A percentile compares a stretch with the other conserved stretches of the same genome.
phyloP scores from a whole-genome alignment of 495 filamentous ascomycete genomes.

The Pseudotulostoma volvatum region DNA sequence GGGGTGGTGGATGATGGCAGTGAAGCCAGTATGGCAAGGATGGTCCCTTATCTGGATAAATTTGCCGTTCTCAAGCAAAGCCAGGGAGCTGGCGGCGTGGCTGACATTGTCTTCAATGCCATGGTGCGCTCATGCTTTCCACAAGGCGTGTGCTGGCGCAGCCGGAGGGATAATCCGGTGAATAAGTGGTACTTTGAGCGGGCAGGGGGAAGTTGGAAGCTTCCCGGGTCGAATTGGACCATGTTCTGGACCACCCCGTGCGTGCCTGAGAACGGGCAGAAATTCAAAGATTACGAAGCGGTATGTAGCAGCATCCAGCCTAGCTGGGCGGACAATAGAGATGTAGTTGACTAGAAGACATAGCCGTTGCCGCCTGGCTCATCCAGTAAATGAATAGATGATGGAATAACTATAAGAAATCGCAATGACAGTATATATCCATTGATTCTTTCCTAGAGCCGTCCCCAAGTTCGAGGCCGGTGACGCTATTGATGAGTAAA shows the following conservation, averaged over 20 bases:
- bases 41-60: constrained; percentile 93
- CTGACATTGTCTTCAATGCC: constrained; percentile 87
- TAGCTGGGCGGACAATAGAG: constrained; percentile 65
- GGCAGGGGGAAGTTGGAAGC: constrained; percentile 62
- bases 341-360: constrained; percentile 45
- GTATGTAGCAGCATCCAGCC: constrained; percentile 69
- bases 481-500: too few species aligned
- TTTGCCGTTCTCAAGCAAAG: constrained; percentile 82
- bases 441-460: too few species aligned
- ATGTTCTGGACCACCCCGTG: constrained; percentile 94
- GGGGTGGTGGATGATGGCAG: constrained; percentile 36
- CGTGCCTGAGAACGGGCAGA: constrained; percentile 30
- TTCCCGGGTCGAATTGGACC: constrained; percentile 66
- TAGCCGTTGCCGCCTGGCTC: too few species aligned
- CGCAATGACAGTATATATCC: too few species aligned
- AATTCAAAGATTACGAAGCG: constrained; percentile 62
- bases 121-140: constrained; percentile 87
- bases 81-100: constrained; percentile 83
- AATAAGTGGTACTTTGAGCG: constrained; percentile 97
- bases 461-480: too few species aligned
- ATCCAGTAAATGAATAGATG: too few species aligned
- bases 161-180: constrained; percentile 63
- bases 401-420: too few species aligned
- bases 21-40: constrained; percentile 30
- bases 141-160: constrained; percentile 63